Base-by-base conservation (phyloP, 2,329 filamentous ascomycete species). In the Diplocarpon mali region DNA sequence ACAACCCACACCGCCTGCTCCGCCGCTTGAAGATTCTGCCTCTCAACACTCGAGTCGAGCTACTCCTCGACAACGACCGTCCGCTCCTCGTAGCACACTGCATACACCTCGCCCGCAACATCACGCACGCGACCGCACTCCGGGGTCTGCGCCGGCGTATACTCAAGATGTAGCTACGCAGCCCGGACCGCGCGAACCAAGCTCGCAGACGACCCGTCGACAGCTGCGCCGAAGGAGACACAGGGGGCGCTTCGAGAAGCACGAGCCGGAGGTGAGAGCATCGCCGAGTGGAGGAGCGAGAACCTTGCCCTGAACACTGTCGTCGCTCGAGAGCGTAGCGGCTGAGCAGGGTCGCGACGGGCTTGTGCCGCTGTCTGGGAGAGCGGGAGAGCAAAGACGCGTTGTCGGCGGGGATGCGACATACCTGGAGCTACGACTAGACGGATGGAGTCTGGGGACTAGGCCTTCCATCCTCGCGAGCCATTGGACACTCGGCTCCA, bases 281-380 rank as follows among this genome's bases (percentile, higher is more conserved):
- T 82, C 77, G 1, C 78, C 77, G 0, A 75, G 73, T 0, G 78
- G 76, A 0, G 75, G 70, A 0, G 71, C 75, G 0, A 76, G 56
- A 30, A 80, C 79, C 71, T 80, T 76, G 36, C 29, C 29, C 4
- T 32, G 5, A 32, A 5, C 11, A 75, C 57, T 0, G 77, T 80
- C 46, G 78, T 58, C 0, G 53, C 53, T 77, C 76, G 3, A 80
- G 50, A 2, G 69, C 42, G 48, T 79, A 79, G 0, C 77, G 76
- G 0, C 75, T 76, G 0, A 79, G 54, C 0, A 78, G 76, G 0
- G 78, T 83, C 2, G 76, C 77, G 45, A 81, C 80, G 0, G 78
- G 78, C n/a, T 44, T 67, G 69, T 0, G 77, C 81, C 0, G 73
- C 76, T 0, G 74, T 76, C 77, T 78, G 83, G 48, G 81, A 75